Conservation (phyloP, 2,329 filamentous ascomycete genomes). For the Byssoonygena ceratinophila region DNA sequence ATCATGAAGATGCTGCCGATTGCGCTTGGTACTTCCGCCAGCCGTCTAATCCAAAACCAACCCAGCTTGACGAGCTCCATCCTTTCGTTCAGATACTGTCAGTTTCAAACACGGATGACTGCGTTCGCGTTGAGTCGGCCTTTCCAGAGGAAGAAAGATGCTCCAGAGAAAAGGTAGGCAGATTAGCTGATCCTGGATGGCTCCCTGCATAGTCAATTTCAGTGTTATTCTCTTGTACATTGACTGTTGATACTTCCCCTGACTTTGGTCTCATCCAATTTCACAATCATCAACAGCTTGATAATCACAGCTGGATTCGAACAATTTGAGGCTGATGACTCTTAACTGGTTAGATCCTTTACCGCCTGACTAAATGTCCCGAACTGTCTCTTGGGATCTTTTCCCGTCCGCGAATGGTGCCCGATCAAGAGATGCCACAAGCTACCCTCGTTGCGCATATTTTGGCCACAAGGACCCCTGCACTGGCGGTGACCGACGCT, state of each 20-base stretch:
- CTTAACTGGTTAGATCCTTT: slow-evolving; percentile 50
- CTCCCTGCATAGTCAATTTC: background rate
- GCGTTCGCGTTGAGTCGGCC: slow-evolving; percentile 48
- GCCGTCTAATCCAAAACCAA: slow-evolving; percentile 23
- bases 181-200: background rate
- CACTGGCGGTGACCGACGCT: slow-evolving; percentile 55
- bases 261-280: background rate
- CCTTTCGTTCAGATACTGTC: slow-evolving; percentile 66
- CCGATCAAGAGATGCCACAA: slow-evolving; percentile 50
- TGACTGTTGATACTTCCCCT: background rate
- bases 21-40: slow-evolving; percentile 35
- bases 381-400: slow-evolving; percentile 74
- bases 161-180: slow-evolving; percentile 48
- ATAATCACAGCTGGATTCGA: background rate
- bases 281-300: background rate
- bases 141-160: slow-evolving; percentile 51
- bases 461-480: slow-evolving; percentile 59
- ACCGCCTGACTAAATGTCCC: slow-evolving; percentile 63
- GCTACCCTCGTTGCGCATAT: slow-evolving; percentile 63
- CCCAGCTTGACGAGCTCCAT: slow-evolving; percentile 49
- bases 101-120: slow-evolving; percentile 41
- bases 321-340: background rate
- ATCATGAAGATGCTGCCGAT: slow-evolving; percentile 33
- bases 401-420: slow-evolving; percentile 46
- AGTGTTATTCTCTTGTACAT: background rate